phyloP scores from a whole-genome alignment of 257 asterid species.

The Linaria vulgaris region DNA sequence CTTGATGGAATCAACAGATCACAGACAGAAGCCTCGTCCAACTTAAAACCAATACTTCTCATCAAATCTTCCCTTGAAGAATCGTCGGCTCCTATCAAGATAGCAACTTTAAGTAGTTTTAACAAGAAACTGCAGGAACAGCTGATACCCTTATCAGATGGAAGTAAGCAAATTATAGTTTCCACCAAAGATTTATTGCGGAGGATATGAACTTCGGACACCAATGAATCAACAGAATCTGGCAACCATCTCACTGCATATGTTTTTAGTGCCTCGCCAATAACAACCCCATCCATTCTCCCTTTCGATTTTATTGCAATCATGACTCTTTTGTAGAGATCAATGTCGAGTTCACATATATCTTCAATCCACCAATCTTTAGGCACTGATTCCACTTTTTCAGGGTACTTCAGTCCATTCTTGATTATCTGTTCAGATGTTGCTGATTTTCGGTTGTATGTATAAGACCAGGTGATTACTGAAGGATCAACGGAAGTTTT shows the following conservation, averaged over 20 bases:
- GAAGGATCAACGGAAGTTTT: constrained; percentile 88
- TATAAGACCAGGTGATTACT: constrained; percentile 76
- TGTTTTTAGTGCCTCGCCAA: constrained; percentile 77
- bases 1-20: constrained; percentile 81
- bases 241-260: constrained; percentile 89
- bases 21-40: constrained; percentile 73
- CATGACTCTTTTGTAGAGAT: constrained; percentile 77
- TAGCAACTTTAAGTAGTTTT: constrained; percentile 72
- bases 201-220: constrained; percentile 60
- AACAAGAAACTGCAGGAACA: constrained; percentile 77
- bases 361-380: constrained; percentile 97
- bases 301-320: constrained; percentile 74
- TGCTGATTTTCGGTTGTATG: constrained; percentile 59
- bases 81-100: constrained; percentile 66
- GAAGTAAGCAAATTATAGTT: constrained; percentile 79
- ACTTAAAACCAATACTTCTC: constrained; percentile 45
- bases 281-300: constrained; percentile 63
- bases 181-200: constrained; percentile 73
- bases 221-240: constrained; percentile 66
- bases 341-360: constrained; percentile 78
- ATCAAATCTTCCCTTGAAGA: constrained; percentile 59
- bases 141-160: constrained; percentile 56
- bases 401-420: constrained; percentile 38
- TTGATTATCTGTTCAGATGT: constrained; percentile 47
- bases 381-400: constrained; percentile 52